phyloP scores from a whole-genome alignment of 1,284 basidiomycete genomes.

The Ganoderma lingzhi region DNA sequence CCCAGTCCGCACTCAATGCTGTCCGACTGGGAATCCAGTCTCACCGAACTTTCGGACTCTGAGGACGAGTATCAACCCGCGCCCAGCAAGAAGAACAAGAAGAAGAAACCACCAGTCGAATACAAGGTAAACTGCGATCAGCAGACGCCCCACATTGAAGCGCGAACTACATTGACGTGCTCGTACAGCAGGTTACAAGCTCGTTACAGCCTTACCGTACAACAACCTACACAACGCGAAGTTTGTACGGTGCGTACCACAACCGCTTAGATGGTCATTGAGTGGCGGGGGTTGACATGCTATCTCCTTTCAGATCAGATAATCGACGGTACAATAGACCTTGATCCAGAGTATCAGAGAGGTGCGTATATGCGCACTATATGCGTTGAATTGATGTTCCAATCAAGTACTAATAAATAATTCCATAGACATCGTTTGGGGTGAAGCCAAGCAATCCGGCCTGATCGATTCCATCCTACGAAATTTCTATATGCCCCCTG shows the following conservation, averaged over 20 bases:
- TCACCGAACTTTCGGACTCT: conserved; percentile 50
- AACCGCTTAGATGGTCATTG: neutral
- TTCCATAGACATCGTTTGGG: conserved; percentile 61
- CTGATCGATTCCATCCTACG: conserved; percentile 53
- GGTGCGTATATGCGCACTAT: conserved; percentile 42
- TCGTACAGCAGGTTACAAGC: conserved; percentile 5
- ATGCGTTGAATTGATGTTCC: neutral
- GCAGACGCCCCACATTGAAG: neutral
- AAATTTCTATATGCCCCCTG: conserved; percentile 58
- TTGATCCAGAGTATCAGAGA: conserved; percentile 63
- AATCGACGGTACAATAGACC: conserved; percentile 51
- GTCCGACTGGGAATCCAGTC: conserved; percentile 49
- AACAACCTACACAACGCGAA: conserved; percentile 51
- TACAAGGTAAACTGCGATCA: conserved; percentile 42
- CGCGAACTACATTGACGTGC: conserved; percentile 31
- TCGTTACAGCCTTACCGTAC: conserved; percentile 51
- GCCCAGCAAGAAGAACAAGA: conserved; percentile 32
- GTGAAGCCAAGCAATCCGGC: conserved; percentile 47
- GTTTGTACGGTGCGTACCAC: conserved; percentile 50
- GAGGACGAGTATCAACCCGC: conserved; percentile 47
- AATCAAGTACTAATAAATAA: neutral
- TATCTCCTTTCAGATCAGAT: conserved; percentile 51
- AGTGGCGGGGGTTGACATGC: neutral
- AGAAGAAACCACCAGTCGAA: conserved; percentile 39
- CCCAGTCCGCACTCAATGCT: conserved; percentile 30